Conservation (phyloP, 805 yeast species). For the Hanseniaspora osmophila region DNA sequence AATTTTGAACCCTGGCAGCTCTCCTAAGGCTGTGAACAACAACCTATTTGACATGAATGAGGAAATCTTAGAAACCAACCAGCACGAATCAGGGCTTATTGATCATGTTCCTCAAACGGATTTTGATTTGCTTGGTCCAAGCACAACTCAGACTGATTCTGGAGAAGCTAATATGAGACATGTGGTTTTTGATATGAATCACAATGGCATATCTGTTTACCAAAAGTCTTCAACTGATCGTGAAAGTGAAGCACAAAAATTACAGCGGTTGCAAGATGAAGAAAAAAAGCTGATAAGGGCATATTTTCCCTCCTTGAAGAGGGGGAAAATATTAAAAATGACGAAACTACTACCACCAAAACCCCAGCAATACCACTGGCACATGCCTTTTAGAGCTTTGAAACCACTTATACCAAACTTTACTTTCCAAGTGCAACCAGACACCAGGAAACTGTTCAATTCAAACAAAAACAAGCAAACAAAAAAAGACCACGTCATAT, state of each 20-base stretch:
- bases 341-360: conserved; percentile 38
- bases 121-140: neutral
- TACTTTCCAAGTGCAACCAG: conserved; percentile 11
- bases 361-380: conserved; percentile 35
- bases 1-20: conserved; percentile 12
- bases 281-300: conserved; percentile 27
- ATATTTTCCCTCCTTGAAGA: conserved; percentile 40
- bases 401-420: conserved; percentile 36
- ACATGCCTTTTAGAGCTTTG: conserved; percentile 22
- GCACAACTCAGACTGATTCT: neutral
- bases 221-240: neutral
- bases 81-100: neutral
- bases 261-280: conserved; percentile 16
- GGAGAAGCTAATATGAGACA: too few species aligned
- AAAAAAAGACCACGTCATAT: conserved; percentile 33
- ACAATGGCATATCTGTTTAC: too few species aligned
- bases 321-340: conserved; percentile 37
- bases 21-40: conserved; percentile 14
- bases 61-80: neutral
- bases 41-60: conserved; percentile 7
- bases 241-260: conserved; percentile 3
- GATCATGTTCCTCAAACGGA: neutral
- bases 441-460: conserved; percentile 1
- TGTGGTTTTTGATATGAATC: too few species aligned
- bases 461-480: conserved; percentile 39